Evolutionary conservation across 1,284 basidiomycete genomes (phyloP).

Genomic region (Afroboletus lepidellus): DNA sequence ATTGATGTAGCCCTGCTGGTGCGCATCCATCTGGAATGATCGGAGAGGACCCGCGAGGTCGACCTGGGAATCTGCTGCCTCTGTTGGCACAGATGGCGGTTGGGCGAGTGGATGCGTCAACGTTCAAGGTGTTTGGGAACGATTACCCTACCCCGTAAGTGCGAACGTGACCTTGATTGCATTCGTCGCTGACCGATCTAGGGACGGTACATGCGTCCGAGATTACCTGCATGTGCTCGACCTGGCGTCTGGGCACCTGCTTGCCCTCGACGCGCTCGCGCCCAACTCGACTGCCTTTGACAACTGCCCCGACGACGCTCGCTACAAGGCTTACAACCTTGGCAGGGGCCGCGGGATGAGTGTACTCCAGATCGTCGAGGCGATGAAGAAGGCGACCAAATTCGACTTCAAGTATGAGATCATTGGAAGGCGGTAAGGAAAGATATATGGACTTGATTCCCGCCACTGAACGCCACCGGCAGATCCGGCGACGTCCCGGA

Average conservation of each 20-base stretch:
- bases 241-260: conserved; percentile 89
- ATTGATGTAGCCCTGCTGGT: conserved; percentile 76
- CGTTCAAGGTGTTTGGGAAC: conserved; percentile 93
- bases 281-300: conserved; percentile 59
- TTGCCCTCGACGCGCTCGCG: conserved; percentile 86
- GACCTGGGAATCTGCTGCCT: conserved; percentile 94
- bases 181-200: conserved; percentile 30
- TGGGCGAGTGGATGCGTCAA: conserved; percentile 80
- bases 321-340: conserved; percentile 95
- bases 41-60: conserved; percentile 94
- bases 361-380: conserved; percentile 92
- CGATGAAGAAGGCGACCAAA: conserved; percentile 91
- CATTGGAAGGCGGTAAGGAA: conserved; percentile 79
- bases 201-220: conserved; percentile 95
- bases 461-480: conserved; percentile 12
- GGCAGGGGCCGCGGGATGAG: conserved; percentile 92
- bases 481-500: conserved; percentile 96
- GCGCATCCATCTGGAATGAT: conserved; percentile 95
- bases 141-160: conserved; percentile 93
- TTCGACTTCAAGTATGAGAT: conserved; percentile 89
- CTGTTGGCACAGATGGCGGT: conserved; percentile 95
- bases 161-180: not conserved
- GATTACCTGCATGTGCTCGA: conserved; percentile 99
- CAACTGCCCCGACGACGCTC: conserved; percentile 47
- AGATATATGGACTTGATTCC: not conserved